Base-by-base conservation (phyloP, 768 basidiomycete genomes). In the Boletus eberwhitei region DNA sequence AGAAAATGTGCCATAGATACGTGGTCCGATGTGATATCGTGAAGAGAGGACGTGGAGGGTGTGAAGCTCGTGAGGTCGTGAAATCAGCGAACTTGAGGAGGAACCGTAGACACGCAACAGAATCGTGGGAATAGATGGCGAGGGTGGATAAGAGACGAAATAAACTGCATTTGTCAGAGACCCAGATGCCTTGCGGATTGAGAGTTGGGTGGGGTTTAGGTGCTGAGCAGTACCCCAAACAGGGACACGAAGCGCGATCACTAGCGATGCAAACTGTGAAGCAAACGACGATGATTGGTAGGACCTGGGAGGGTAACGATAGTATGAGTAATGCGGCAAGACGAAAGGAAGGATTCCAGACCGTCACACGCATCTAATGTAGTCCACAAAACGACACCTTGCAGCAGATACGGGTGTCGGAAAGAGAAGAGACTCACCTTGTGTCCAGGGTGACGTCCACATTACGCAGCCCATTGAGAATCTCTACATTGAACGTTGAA, bases 131-230 rank as follows among this genome's bases (percentile, higher is more conserved):
- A 74, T 71, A 52, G 70, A 74, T 51, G 73, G 75, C 19, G 71
- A 68, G 32, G 75, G 67, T 36, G 82, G 77, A 66, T 84, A 93
- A 11, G 94, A 91, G 50, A 98, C 88, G 73, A 98, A 99, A 75
- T 92, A 98, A 52, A 99, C 93, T 52, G 91, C 88, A 71, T 99
- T 99, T 39, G 96, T 99, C 59, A 98, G 73, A 12, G 92, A 88
- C 9, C 96, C 95, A 8, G 94, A 92, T 22, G 95, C 88, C 67
- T 88, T 94, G 66, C 77, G 78, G 59, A 98, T 79, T 51, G 75
- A 76, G 48, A 95, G 65, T 31, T 74, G 70, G 42, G 78, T 69
- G 34, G 81, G 71, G 32, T 73, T 72, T 40, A 86, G 72, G n/a
- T 41, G 55, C 43, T 72, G 74, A 2, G 71, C 54, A 21, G 76